Conservation (phyloP, 2,329 filamentous ascomycete genomes). For the Bipolaris cookei region DNA sequence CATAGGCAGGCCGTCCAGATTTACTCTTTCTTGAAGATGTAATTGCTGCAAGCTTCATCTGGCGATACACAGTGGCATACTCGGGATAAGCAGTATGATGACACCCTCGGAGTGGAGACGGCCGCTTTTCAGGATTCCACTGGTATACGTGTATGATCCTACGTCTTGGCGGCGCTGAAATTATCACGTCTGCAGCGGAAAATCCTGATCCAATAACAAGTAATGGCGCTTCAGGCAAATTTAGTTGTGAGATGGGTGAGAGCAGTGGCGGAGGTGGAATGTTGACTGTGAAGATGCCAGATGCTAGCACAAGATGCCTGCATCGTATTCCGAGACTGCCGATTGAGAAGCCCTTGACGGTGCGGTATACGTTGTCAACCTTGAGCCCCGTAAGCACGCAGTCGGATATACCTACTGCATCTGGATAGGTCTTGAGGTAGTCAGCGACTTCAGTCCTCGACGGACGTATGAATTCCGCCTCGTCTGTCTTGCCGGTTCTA, state of each 20-base stretch:
- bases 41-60: constrained; percentile 62
- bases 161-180: constrained; percentile 58
- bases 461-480: constrained; percentile 60
- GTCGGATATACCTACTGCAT: constrained; percentile 59
- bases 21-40: constrained; percentile 27
- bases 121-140: constrained; percentile 63
- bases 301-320: constrained; percentile 64
- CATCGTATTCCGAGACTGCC: constrained; percentile 60
- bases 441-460: constrained; percentile 61
- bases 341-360: constrained; percentile 57
- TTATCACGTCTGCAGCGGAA: constrained; percentile 66
- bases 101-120: constrained; percentile 64
- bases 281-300: constrained; percentile 63
- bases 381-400: constrained; percentile 54
- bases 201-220: constrained; percentile 68
- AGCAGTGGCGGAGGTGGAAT: constrained; percentile 60
- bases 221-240: constrained; percentile 48
- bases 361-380: constrained; percentile 54
- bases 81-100: constrained; percentile 68
- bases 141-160: constrained; percentile 66
- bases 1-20: constrained; percentile 30
- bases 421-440: constrained; percentile 62
- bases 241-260: constrained; percentile 51
- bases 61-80: constrained; percentile 65
- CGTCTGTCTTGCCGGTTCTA: constrained; percentile 47